Evolutionary conservation across 306 rosid species (phyloP).

Genomic region (Medicago lupulina): DNA sequence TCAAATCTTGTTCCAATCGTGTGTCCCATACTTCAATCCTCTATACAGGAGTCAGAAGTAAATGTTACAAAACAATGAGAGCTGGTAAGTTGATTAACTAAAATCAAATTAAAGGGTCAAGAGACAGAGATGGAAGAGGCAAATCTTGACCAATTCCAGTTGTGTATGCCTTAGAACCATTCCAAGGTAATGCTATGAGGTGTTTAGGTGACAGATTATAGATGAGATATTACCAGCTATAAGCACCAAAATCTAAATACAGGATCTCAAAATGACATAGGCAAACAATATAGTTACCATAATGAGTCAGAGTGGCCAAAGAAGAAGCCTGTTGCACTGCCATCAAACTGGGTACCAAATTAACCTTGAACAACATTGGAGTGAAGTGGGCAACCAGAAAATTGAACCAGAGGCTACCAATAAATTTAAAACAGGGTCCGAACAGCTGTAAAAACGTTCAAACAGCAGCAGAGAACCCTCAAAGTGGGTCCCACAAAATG

Average conservation of each 20-base stretch:
- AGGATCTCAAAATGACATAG: neutral
- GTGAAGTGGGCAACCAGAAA: no score
- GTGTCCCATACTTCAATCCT: neutral
- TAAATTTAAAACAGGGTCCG: no score
- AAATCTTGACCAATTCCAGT: neutral
- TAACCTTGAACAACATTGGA: no score
- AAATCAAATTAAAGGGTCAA: neutral
- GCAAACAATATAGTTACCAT: neutral
- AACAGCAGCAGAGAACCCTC: no score
- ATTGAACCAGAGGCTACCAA: no score
- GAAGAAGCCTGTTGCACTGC: neutral
- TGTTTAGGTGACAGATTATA: neutral
- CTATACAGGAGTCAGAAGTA: neutral
- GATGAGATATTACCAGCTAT: neutral
- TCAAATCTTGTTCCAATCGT: neutral
- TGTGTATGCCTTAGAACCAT: neutral
- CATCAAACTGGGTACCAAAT: neutral
- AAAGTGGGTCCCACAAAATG: no score
- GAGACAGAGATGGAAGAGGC: neutral
- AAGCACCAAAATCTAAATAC: neutral
- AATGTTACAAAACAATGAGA: neutral
- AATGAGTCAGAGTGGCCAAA: neutral
- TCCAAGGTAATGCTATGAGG: neutral
- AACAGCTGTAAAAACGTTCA: no score
- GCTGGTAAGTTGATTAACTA: no score